Base-by-base conservation (phyloP, 1,139 yeast species). In the Arxiozyma slooffiae region DNA sequence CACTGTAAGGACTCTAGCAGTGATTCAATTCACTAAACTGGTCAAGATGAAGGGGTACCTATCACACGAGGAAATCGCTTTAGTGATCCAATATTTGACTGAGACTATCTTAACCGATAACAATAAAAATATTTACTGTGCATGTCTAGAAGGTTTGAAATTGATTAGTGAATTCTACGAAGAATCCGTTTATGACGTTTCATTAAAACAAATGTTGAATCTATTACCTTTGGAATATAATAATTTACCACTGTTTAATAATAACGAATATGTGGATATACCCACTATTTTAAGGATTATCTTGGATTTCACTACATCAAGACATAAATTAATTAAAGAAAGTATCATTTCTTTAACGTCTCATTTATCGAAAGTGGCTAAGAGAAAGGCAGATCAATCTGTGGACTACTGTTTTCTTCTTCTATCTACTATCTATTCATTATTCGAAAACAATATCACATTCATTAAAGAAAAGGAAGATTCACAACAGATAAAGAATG, bases 1-100 rank as follows among this genome's bases (percentile, higher is more conserved):
- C 24, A 77, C 88, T 0, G 72, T 89, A 49, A 77, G 89, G 59
- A 75, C 84, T 43, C 70, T 83, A 47, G 78, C 90, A 0, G 72
- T 85, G 38, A 79, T 79, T 48, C 87, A 85, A 50, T 73, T 89
- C 51, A 72, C 79, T 1, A 78, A 79, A 52, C 61, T 85, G 49
- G 68, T 78, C 23, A 70, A 70, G 38, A 68, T 82, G 57, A 64
- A 68, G 2, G 67, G 67, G 1, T 80, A 78, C 55, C 67, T 86
- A 44, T 67, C 66, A 11, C 59, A 61, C 1, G 78, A 78, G 48
- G 96, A 89, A 59, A 64, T 78, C 37, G 76, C 79, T 22, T 67
- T 85, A 50, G 70, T 87, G 8, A 77, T 85, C 36, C 87, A 81
- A 53, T 81, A 84, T 58, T 71, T 89, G 42, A 80, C 81, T 37